These are phyloP conservation scores for Thielaviopsis ethacetica DNA, from an alignment of 2,329 filamentous ascomycete genomes.

Conservation along the genomic window DNA sequence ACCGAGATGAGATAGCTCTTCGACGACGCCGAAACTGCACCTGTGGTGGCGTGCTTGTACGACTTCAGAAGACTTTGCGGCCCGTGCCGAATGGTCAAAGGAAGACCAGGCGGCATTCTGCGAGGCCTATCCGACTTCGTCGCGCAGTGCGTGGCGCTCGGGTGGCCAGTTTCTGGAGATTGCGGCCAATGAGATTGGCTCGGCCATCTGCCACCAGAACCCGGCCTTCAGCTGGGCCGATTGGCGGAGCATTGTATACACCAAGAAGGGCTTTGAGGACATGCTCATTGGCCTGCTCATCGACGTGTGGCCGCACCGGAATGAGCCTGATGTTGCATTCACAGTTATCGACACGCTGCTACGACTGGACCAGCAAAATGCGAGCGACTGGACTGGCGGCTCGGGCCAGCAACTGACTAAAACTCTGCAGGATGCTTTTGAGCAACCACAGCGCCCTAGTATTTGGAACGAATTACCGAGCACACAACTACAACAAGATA, in stretches of 20 bases:
- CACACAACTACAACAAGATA: neutral
- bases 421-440: conserved; percentile 6
- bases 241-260: conserved; percentile 10
- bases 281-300: conserved; percentile 3
- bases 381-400: neutral
- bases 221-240: conserved; percentile 9
- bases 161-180: conserved; percentile 11
- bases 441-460: conserved; percentile 4
- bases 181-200: conserved; percentile 10
- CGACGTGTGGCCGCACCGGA: conserved; percentile 7
- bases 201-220: conserved; percentile 7
- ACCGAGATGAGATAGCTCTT: neutral
- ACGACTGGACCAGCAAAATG: conserved; percentile 1
- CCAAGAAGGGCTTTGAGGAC: conserved; percentile 8
- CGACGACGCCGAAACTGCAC: conserved; percentile 1
- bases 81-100: neutral
- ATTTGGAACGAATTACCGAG: conserved; percentile 10
- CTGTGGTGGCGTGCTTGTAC: conserved; percentile 10
- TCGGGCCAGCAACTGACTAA: neutral
- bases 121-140: conserved; percentile 2
- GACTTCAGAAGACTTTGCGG: conserved; percentile 9
- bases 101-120: conserved; percentile 5
- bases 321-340: conserved; percentile 1
- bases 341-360: conserved; percentile 4
- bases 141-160: conserved; percentile 1